Base-by-base conservation (phyloP, 441 rosid species). In the Euphorbia celastroides region DNA sequence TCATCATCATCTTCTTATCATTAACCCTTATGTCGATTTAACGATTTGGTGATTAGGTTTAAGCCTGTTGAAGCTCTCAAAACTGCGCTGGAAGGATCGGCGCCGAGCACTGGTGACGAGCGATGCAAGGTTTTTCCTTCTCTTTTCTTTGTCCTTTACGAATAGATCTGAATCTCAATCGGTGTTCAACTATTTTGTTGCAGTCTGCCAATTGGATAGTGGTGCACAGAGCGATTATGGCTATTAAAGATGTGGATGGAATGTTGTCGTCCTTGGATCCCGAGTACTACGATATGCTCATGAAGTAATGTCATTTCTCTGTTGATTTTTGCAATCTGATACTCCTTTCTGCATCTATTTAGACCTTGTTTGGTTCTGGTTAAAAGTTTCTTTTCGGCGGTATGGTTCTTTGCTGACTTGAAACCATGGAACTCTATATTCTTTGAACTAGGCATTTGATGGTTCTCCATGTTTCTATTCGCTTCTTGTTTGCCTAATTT, bases 151-250 rank as follows among this genome's bases (percentile, higher is more conserved):
- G 42, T 5, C 28, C 5, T 38, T 20, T 65, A 34, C n/a, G n/a
- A 57, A 30, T 31, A 27, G 0, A 11, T 10, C 19, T n/a, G 56
- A 51, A 28, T 59, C 12, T 59, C 44, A 8, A 22, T 7, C n/a
- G 20, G 1, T 9, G 19, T 12, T 41, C 20, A 26, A 5, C n/a
- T 41, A 51, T 16, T 42, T n/a, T 68, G 28, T 64, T 78, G 75
- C 79, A 89, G 95, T 90, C 96, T 5, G 97, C 96, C 27, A 93
- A 85, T 76, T 93, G 96, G 97, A 86, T 86, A 56, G 84, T 76
- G 67, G 92, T 89, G 70, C 99, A 89, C 69, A 80, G 90, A 81
- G 90, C 92, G 17, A 54, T 93, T n/a, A 91, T 93, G 97, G 93
- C 95, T 31, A 87, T 93, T 25, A 90, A 82, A 72, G 97, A 93